These are phyloP conservation scores for Misopates orontium DNA, from an alignment of 257 asterid species.

Conservation along the genomic window DNA sequence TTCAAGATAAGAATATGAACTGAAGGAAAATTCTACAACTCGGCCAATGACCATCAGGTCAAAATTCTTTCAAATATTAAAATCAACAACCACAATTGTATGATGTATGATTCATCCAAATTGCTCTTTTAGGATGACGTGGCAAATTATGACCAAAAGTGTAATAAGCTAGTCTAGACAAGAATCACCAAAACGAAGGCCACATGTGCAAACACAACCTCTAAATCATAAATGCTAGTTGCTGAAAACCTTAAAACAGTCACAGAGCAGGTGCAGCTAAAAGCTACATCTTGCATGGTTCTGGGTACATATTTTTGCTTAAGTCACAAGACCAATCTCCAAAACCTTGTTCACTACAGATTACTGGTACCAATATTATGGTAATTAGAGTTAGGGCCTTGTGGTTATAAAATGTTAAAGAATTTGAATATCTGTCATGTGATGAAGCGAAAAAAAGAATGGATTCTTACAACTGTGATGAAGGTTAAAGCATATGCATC, in stretches of 20 bases:
- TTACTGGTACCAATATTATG: not conserved
- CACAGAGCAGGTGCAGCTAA: conserved; percentile 15
- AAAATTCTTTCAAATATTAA: conserved; percentile 10
- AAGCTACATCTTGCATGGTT: not conserved
- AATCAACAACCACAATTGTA: too few relatives aligned
- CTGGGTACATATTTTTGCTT: not conserved
- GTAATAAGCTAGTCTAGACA: too few relatives aligned
- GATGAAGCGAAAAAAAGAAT: not conserved
- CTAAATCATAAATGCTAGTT: conserved; percentile 16
- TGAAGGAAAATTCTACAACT: too few relatives aligned
- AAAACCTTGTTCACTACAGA: not conserved
- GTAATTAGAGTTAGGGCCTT: not conserved
- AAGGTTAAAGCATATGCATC: conserved; percentile 9
- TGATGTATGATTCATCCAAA: too few relatives aligned
- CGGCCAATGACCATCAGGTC: not conserved
- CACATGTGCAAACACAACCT: not conserved
- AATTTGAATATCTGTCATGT: conserved; percentile 5
- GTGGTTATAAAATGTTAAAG: too few relatives aligned
- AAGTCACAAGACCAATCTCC: not conserved
- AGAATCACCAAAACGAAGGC: not conserved
- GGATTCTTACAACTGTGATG: not conserved
- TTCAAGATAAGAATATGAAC: too few relatives aligned
- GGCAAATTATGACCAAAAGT: too few relatives aligned
- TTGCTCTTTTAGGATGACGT: too few relatives aligned
- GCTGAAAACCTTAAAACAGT: not conserved